phyloP scores from a whole-genome alignment of 441 rosid species.

The Populus trichocarpa region DNA sequence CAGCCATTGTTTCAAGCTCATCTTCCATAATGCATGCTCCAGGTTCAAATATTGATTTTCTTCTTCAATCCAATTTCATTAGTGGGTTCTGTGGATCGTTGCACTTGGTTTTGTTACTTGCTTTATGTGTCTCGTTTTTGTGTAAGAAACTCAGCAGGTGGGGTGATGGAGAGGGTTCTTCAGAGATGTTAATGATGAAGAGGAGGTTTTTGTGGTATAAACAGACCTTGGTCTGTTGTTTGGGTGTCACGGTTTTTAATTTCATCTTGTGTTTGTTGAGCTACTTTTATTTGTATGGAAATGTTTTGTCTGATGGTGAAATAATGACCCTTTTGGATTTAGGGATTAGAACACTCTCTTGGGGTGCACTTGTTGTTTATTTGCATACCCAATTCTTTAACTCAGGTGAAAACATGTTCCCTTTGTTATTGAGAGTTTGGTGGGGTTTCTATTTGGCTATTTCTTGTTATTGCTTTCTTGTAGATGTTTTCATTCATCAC shows the following conservation, averaged over 20 bases:
- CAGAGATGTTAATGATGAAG: conserved; percentile 8
- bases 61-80: too few species aligned
- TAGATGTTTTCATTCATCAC: conserved; percentile 34
- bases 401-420: conserved; percentile 29
- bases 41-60: too few species aligned
- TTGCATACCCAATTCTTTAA: conserved; percentile 19
- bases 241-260: conserved; percentile 39
- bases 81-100: too few species aligned
- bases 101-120: too few species aligned
- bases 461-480: conserved; percentile 45
- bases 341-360: conserved; percentile 41
- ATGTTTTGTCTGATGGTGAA: conserved; percentile 38
- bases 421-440: conserved; percentile 51
- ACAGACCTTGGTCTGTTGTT: conserved; percentile 37
- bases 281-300: conserved; percentile 39
- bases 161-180: not conserved
- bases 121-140: too few species aligned
- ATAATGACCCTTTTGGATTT: conserved; percentile 45
- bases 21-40: too few species aligned
- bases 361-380: conserved; percentile 41
- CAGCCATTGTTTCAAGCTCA: too few species aligned
- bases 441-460: conserved; percentile 42
- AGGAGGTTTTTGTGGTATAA: conserved; percentile 23
- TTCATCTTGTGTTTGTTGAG: conserved; percentile 34
- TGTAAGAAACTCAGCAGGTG: too few species aligned